Base-by-base conservation (phyloP, 2,329 filamentous ascomycete species). In the Aspergillus sergii region DNA sequence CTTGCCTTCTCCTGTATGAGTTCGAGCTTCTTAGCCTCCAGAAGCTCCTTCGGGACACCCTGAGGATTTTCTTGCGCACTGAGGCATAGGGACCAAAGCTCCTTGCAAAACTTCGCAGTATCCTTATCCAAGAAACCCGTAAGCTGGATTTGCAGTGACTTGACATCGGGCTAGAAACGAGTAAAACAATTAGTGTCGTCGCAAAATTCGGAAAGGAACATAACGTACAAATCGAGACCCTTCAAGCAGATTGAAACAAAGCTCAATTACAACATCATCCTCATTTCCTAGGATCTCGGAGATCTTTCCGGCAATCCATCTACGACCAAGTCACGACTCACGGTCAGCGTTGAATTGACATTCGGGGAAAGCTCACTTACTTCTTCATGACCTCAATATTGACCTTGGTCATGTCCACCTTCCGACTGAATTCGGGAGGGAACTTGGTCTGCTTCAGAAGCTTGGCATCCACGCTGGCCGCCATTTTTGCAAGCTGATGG, bases 331-430 rank as follows among this genome's bases (percentile, higher is more conserved):
- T 50, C 19, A 51, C 19, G 9, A 8, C 19, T 21, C 54, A 34
- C n/a, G 26, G 53, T 67, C 41, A 72, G 67, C 32, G 8, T 54
- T 61, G 58, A 62, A 60, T 57, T 54, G 57, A 39, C 64, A 61
- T 64, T 41, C 63, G 66, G 61, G 54, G 58, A 39, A 39, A 26
- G 30, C n/a, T 55, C 32, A 80, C 89, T 74, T 76, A 96, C 92
- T 95, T 96, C 85, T 97, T 97, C 89, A 99, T 96, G 61, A 99
- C 92, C 78, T 96, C 93, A 57, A 97, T 84, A 76, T 99, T 97
- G 79, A 99, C 93, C 82, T 98, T 98, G 71, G 89, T 88, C 88
- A 96, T 97, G 82, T 99, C 94, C 68, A 99, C 95, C 83, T 97
- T 97, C 76, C 92, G 89, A 75, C 87, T 94, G 81, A 98, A 99